These are phyloP conservation scores for Novymonas esmeraldas DNA, from an alignment of 208 protist genomes.

Conservation along the genomic window DNA sequence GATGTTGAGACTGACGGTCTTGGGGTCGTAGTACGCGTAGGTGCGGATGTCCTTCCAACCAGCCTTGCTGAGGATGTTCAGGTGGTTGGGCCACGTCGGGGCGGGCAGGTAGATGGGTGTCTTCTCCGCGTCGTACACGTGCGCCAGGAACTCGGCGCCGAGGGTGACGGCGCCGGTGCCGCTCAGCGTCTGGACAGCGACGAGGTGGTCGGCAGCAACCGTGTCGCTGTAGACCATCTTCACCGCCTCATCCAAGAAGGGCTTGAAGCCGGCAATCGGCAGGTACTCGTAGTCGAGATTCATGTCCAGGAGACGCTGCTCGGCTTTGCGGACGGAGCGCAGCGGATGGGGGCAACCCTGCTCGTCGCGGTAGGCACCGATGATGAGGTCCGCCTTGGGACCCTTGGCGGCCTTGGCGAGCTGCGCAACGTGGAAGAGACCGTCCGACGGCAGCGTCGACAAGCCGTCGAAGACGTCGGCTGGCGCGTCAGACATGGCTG, in stretches of 20 bases:
- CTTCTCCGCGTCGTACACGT: conserved; percentile 29
- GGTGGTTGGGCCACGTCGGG: conserved; percentile 92
- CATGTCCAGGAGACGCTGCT: conserved; percentile 63
- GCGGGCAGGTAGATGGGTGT: conserved; percentile 79
- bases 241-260: conserved; percentile 82
- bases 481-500: conserved; percentile 17
- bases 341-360: conserved; percentile 95
- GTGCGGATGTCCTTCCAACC: conserved; percentile 62
- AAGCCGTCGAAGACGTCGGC: conserved; percentile 16
- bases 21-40: conserved; percentile 87
- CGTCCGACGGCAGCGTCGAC: conserved; percentile 21
- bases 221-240: conserved; percentile 91
- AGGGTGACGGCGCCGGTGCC: conserved; percentile 90
- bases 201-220: conserved; percentile 58
- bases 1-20: conserved; percentile 77
- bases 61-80: conserved; percentile 53
- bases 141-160: conserved; percentile 62
- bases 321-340: conserved; percentile 89
- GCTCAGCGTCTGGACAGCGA: conserved; percentile 83
- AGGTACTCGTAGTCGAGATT: conserved; percentile 97
- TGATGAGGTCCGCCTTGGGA: conserved; percentile 96
- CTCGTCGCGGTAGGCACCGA: conserved; percentile 98
- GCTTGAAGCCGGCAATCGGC: conserved; percentile 91
- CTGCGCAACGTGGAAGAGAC: conserved; percentile 43
- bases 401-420: conserved; percentile 46